Percentiles rank a stretch among this genome's conserved stretches.
These are phyloP conservation scores for Sarocladium strictum DNA, from an alignment of 2,329 filamentous ascomycete species.

Conservation along the genomic window DNA sequence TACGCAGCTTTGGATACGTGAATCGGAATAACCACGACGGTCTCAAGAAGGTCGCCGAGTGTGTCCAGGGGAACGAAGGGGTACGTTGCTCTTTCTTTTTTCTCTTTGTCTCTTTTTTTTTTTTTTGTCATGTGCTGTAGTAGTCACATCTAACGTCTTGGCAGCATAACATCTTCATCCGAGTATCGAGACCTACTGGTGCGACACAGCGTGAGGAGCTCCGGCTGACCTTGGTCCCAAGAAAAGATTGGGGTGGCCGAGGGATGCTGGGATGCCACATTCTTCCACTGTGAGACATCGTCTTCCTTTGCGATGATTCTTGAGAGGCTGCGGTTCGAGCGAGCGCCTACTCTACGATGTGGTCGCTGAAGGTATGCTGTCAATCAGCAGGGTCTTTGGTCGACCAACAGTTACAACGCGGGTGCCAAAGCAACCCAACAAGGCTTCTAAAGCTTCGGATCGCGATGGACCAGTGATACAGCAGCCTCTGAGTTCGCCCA, in stretches of 20 bases:
- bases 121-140: too few relatives aligned
- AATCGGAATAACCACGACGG: constrained; percentile 81
- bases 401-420: too few relatives aligned
- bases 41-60: constrained; percentile 79
- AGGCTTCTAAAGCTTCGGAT: too few relatives aligned
- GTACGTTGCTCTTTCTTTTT: constrained; percentile 47
- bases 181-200: constrained; percentile 45
- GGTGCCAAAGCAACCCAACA: too few relatives aligned
- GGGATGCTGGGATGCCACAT: constrained; percentile 89
- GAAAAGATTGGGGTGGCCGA: constrained; percentile 81
- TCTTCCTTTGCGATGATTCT: not conserved
- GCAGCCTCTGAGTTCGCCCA: too few relatives aligned
- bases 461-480: too few relatives aligned
- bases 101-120: too few relatives aligned
- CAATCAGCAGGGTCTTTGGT: too few relatives aligned
- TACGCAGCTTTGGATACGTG: constrained; percentile 79
- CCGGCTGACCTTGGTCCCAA: constrained; percentile 67
- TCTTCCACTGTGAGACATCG: constrained; percentile 57
- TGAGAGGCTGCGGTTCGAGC: too few relatives aligned
- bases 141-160: constrained; percentile 21
- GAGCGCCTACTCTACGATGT: too few relatives aligned
- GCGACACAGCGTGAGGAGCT: constrained; percentile 48
- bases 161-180: constrained; percentile 66
- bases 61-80: constrained; percentile 83
- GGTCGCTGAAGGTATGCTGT: too few relatives aligned